phyloP scores from a whole-genome alignment of 2,329 filamentous ascomycete species.

The Elsinoe necatrix region DNA sequence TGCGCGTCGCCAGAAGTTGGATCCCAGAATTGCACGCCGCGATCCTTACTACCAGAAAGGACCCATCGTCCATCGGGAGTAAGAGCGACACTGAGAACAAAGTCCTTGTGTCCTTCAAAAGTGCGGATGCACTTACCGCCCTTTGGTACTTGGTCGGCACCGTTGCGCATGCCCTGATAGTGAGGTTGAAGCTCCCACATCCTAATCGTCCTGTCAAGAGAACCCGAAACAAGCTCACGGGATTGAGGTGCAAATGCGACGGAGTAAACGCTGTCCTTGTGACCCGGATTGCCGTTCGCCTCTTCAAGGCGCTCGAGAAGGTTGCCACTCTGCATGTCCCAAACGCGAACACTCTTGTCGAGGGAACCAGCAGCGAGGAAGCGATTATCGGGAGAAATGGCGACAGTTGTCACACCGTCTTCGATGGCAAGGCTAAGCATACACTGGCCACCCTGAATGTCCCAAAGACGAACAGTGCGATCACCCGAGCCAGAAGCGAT shows the following conservation, averaged over 20 bases:
- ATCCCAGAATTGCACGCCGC: slow-evolving; percentile 98
- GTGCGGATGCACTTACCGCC: slow-evolving; percentile 91
- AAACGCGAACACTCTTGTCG: slow-evolving; percentile 95
- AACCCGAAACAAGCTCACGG: slow-evolving; percentile 86
- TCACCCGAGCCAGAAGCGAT: slow-evolving; percentile 96
- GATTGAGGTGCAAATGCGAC: slow-evolving; percentile 94
- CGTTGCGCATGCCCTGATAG: slow-evolving; percentile 48
- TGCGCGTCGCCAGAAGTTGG: slow-evolving; percentile 86
- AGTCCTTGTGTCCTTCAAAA: slow-evolving; percentile 97
- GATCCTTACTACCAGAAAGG: slow-evolving; percentile 92
- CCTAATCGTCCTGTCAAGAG: slow-evolving; percentile 96
- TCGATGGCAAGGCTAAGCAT: slow-evolving; percentile 84
- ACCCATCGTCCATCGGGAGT: slow-evolving; percentile 95
- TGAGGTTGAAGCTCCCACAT: slow-evolving; percentile 85
- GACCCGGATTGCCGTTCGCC: slow-evolving; percentile 64
- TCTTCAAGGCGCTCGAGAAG: slow-evolving; percentile 79
- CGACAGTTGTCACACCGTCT: slow-evolving; percentile 94
- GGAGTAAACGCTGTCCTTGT: slow-evolving; percentile 94
- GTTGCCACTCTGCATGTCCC: slow-evolving; percentile 81
- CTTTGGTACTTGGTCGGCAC: slow-evolving; percentile 47
- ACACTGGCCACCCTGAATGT: slow-evolving; percentile 76
- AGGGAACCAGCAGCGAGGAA: slow-evolving; percentile 91
- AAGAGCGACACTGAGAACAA: slow-evolving; percentile 89
- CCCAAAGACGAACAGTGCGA: slow-evolving; percentile 90
- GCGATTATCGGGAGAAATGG: slow-evolving; percentile 90